Conservation (phyloP, 192 early-diverging fungal genomes). For the Spinellus fusiger region DNA sequence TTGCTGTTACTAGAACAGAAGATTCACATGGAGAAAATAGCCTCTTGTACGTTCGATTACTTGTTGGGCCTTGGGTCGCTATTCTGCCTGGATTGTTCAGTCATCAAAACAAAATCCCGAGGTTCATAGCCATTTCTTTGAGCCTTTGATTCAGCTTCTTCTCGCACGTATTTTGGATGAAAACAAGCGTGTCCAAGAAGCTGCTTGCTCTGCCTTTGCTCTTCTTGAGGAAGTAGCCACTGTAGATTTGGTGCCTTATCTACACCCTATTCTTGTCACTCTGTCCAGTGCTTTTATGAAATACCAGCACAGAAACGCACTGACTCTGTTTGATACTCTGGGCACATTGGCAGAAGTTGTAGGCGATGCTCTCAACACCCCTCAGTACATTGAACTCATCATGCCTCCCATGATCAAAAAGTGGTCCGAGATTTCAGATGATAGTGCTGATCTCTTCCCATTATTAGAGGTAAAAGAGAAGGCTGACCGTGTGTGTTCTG, state of each 20-base stretch:
- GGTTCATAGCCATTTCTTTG: slow-evolving; percentile 61
- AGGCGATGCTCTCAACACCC: slow-evolving; percentile 72
- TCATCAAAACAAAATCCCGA: slow-evolving; percentile 21
- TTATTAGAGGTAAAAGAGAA: slow-evolving; percentile 66
- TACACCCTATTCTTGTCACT: slow-evolving; percentile 81
- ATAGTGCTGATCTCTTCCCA: slow-evolving; percentile 92
- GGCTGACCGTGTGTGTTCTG: not conserved
- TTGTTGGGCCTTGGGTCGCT: slow-evolving; percentile 97
- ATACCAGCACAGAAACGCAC: slow-evolving; percentile 94
- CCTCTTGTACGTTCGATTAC: slow-evolving; percentile 94
- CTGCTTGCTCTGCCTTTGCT: slow-evolving; percentile 93
- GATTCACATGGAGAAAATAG: slow-evolving; percentile 26
- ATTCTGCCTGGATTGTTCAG: slow-evolving; percentile 34
- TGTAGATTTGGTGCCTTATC: slow-evolving; percentile 74
- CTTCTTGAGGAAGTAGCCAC: slow-evolving; percentile 93
- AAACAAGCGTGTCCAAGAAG: slow-evolving; percentile 98
- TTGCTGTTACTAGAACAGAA: not conserved
- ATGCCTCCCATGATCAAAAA: slow-evolving; percentile 85
- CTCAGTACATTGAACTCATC: slow-evolving; percentile 73
- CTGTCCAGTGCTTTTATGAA: slow-evolving; percentile 77
- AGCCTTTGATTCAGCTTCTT: slow-evolving; percentile 75
- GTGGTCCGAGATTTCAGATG: slow-evolving; percentile 77
- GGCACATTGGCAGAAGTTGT: slow-evolving; percentile 97
- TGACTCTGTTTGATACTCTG: slow-evolving; percentile 95
- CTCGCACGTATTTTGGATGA: slow-evolving; percentile 81